Base-by-base conservation (phyloP, 805 yeast species). In the Jamesozyma lodderae region DNA sequence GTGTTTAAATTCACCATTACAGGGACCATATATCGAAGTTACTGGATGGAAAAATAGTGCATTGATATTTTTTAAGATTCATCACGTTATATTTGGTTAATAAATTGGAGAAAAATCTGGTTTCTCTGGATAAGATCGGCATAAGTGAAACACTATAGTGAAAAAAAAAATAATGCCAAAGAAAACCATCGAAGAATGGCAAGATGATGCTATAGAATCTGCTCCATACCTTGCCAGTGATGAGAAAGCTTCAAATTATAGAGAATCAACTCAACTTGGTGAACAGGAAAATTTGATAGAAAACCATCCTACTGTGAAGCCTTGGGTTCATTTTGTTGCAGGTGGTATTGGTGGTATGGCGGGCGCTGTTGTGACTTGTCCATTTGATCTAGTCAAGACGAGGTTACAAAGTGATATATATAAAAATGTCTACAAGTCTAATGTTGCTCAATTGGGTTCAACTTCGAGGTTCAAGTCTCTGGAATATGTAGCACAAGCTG, bases 331-430 rank as follows among this genome's bases (percentile, higher is more conserved):
- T 62, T 83, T 83, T 55, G 83, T 83, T n/a, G 88, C 94, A 10
- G 94, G 92, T 36, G 94, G 95, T 11, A 59, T 84, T 19, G 99
- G 96, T 24, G 99, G 98, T 13, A 92, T 92, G 96, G 84, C 90
- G 22, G 99, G 99, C 19, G 95, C 98, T 2, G 64, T 90, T 3
- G 79, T 78, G 38, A 92, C 99, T 0, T 81, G 95, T 50, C 99
- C 99, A 1, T 75, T 92, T 44, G 99, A 88, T 60, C 94, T 92
- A 35, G 96, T 92, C 26, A 92, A 92, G 57, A 92, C 99, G 0
- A 72, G 99, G 53, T 65, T 92, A 39, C 99, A 92, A 59, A 81
- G 95, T 43, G 95, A 87, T 53, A 84, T 81, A 6, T 88, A 81
- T 50, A 73, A 72, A 45, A 63, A 69, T 6, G 60, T 72, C 10